Percentiles rank a stretch among this genome's conserved stretches.
phyloP scores from a whole-genome alignment of 1,284 basidiomycete species.

The Schizophyllum amplum region DNA sequence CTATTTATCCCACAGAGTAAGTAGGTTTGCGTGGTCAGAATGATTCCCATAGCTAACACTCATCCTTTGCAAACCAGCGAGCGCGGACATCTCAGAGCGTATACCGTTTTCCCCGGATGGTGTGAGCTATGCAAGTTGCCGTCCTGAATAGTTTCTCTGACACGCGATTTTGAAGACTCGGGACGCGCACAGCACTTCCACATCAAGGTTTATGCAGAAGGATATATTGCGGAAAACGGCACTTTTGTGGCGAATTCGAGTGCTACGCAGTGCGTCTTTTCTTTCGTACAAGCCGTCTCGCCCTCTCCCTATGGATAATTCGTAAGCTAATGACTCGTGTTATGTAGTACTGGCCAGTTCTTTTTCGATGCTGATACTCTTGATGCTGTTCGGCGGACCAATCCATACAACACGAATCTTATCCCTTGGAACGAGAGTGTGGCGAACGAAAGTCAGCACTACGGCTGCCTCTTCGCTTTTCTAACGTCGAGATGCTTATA shows the following conservation, averaged over 20 bases:
- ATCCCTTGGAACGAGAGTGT: not conserved
- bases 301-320: too few species aligned
- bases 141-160: not conserved
- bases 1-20: not conserved
- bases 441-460: not conserved
- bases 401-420: not conserved
- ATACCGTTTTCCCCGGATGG: constrained; percentile 4
- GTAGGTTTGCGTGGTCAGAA: not conserved
- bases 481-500: too few species aligned
- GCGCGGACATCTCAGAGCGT: constrained; percentile 2
- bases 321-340: too few species aligned
- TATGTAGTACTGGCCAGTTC: not conserved
- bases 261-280: not conserved
- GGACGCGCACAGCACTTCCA: constrained; percentile 4
- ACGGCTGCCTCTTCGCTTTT: not conserved
- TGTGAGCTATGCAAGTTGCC: not conserved
- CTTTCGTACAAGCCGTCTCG: too few species aligned
- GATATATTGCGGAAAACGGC: constrained; percentile 4
- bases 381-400: not conserved
- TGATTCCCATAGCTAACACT: too few species aligned
- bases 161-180: not conserved
- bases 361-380: not conserved
- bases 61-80: not conserved
- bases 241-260: not conserved
- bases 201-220: constrained; percentile 5